Evolutionary conservation across 257 asterid species (phyloP), one percentile per base, ranked within the genome.

Genomic region (Solanum piurae): DNA sequence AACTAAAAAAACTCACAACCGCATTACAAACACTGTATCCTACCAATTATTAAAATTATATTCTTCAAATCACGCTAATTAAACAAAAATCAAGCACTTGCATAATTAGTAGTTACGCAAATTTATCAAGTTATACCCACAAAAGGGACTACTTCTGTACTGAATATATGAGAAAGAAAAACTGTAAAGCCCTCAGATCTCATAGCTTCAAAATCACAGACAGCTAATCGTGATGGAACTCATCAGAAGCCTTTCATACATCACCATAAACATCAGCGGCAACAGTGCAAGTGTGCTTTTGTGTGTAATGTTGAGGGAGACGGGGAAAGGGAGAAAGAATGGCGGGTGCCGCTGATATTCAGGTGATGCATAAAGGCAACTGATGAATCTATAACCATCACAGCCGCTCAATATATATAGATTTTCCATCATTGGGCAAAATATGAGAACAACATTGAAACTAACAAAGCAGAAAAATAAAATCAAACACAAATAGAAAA

Each of bases 141-240:
- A 20, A 55, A 55, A 20, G 25, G 5, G 66, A 20, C 7, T 20
- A 3, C 7, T 3, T 58, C 25, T 6, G 64, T 55, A 18, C n/a
- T 20, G 64, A 20, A 55, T 18, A 20, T 20, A 9, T 55, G 25
- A 55, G 66, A 0, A 0, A 55, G 20, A 55, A 58, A 8, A 25
- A 5, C 4, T 10, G 18, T 20, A 29, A 86, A 91, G 92, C 97
- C 96, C 96, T 94, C 98, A 93, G 98, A 94, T 94, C 98, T 95
- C 96, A 95, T 93, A 94, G 97, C 98, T 95, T 94, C 85, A 18
- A 9, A 88, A 95, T 95, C 95, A 92, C 88, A 36, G 83, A 90
- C 87, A 89, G 90, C 87, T 85, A 71, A 71, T 75, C 12, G 64
- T 46, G 88, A 90, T 72, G 92, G 88, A n/a, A 88, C 87, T 93